A percentile compares a stretch with the other conserved stretches of the same genome.
These are phyloP conservation scores for Sordariomycetes sp. DNA, from an alignment of 2,329 filamentous ascomycete species.

Conservation along the genomic window DNA sequence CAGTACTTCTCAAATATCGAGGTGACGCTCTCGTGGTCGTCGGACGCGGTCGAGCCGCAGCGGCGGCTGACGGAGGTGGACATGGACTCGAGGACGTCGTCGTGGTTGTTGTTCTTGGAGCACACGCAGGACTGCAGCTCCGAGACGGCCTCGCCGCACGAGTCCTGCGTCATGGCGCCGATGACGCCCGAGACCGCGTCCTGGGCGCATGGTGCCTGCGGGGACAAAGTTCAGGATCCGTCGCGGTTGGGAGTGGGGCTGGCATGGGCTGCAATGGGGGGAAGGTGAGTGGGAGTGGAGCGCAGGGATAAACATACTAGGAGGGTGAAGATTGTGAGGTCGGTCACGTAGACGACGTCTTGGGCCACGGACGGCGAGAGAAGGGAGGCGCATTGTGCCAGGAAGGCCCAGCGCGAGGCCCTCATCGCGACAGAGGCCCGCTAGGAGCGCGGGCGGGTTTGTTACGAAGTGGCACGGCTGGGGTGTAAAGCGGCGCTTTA, in stretches of 20 bases:
- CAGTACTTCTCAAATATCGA: slow-evolving; percentile 37
- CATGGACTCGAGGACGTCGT: slow-evolving; percentile 24
- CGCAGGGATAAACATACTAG: slow-evolving; percentile 19
- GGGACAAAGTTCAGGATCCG: background rate
- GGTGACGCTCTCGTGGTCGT: slow-evolving; percentile 35
- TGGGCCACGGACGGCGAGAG: background rate
- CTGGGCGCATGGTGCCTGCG: background rate
- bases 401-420: background rate
- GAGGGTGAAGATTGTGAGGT: slow-evolving; percentile 27
- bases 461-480: too few species aligned
- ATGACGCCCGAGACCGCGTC: background rate
- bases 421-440: background rate
- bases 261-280: background rate
- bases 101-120: slow-evolving; percentile 30
- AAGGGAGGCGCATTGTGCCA: background rate
- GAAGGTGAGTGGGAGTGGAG: slow-evolving; percentile 2
- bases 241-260: background rate
- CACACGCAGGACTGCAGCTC: slow-evolving; percentile 32
- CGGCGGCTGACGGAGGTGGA: slow-evolving; percentile 26
- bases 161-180: background rate
- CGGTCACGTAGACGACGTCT: slow-evolving; percentile 31
- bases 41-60: slow-evolving; percentile 34
- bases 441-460: background rate
- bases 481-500: too few species aligned
- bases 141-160: background rate